Conservation (phyloP, 2,329 filamentous ascomycete genomes). For the Diplodia scrobiculata region DNA sequence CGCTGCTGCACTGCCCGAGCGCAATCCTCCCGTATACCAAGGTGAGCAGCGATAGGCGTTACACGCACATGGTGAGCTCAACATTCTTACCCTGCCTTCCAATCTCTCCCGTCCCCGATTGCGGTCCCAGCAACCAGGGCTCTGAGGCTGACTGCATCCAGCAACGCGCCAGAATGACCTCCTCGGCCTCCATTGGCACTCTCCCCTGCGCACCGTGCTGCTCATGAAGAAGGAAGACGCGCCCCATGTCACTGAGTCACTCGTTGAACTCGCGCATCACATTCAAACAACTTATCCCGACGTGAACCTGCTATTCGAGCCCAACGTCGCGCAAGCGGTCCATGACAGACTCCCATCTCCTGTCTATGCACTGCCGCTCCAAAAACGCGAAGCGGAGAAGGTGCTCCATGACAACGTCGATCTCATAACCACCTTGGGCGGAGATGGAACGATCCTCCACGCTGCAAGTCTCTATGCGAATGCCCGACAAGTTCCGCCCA, state of each 20-base stretch:
- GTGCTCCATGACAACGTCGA: conserved; percentile 76
- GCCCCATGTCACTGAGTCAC: conserved; percentile 56
- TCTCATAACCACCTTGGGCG: conserved; percentile 84
- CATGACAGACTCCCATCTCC: conserved; percentile 73
- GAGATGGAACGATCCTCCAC: conserved; percentile 86
- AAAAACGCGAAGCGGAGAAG: conserved; percentile 29
- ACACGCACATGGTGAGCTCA: conserved; percentile 23
- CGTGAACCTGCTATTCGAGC: conserved; percentile 81
- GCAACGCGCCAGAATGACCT: conserved; percentile 63
- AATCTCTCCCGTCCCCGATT: not conserved
- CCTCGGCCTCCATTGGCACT: conserved; percentile 67
- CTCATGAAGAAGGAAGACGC: conserved; percentile 68
- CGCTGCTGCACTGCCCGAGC: conserved; percentile 41
- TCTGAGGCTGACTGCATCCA: conserved; percentile 35
- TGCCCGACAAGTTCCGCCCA: conserved; percentile 77
- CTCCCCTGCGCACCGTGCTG: conserved; percentile 68
- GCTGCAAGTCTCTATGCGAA: conserved; percentile 85
- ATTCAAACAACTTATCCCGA: conserved; percentile 77
- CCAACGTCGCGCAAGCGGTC: conserved; percentile 69
- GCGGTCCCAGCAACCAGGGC: not conserved
- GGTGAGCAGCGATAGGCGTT: conserved; percentile 28
- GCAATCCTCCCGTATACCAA: conserved; percentile 41
- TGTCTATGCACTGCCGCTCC: conserved; percentile 48
- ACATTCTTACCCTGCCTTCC: not conserved
- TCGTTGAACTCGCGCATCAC: conserved; percentile 66